Percentiles rank a stretch among this genome's conserved stretches.
These are phyloP conservation scores for Malassezia japonica DNA, from an alignment of 1,284 basidiomycete species.

Conservation along the genomic window DNA sequence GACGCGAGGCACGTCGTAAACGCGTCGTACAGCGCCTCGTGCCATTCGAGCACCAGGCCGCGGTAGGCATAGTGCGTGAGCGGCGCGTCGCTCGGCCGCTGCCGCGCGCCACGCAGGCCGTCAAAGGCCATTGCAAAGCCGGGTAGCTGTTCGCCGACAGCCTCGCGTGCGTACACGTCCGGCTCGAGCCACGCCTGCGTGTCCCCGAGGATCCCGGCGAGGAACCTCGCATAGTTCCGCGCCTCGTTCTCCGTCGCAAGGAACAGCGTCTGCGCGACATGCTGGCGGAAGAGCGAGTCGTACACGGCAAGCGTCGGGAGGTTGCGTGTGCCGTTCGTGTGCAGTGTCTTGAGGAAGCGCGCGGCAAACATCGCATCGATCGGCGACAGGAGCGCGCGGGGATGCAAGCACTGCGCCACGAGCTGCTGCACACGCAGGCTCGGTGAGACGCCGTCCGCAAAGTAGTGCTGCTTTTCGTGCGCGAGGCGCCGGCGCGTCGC, in stretches of 20 bases:
- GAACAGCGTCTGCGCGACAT: slow-evolving; percentile 66
- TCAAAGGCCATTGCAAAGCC: slow-evolving; percentile 40
- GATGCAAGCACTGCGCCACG: slow-evolving; percentile 83
- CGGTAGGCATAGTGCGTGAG: slow-evolving; percentile 65
- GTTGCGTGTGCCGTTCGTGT: slow-evolving; percentile 71
- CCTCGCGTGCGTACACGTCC: slow-evolving; percentile 29
- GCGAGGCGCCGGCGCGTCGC: slow-evolving; percentile 67
- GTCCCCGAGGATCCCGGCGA: slow-evolving; percentile 67
- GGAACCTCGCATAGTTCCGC: slow-evolving; percentile 72
- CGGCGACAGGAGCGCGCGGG: slow-evolving; percentile 79
- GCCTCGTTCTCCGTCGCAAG: slow-evolving; percentile 93
- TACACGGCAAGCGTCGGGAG: slow-evolving; percentile 82
- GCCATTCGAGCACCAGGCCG: slow-evolving; percentile 68
- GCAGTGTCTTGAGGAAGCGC: slow-evolving; percentile 77
- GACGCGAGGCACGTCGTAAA: slow-evolving; percentile 34
- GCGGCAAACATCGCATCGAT: slow-evolving; percentile 93
- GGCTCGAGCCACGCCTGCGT: slow-evolving; percentile 23
- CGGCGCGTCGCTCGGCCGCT: slow-evolving; percentile 50
- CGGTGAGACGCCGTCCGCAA: slow-evolving; percentile 49
- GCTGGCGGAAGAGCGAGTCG: slow-evolving; percentile 57
- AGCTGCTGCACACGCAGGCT: slow-evolving; percentile 50
- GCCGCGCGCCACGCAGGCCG: slow-evolving; percentile 6
- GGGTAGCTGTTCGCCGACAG: slow-evolving; percentile 48
- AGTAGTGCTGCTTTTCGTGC: slow-evolving; percentile 80
- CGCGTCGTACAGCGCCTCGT: slow-evolving; percentile 57